Conservation (phyloP, 495 filamentous ascomycete genomes). For the Chaetomium fimeti region DNA sequence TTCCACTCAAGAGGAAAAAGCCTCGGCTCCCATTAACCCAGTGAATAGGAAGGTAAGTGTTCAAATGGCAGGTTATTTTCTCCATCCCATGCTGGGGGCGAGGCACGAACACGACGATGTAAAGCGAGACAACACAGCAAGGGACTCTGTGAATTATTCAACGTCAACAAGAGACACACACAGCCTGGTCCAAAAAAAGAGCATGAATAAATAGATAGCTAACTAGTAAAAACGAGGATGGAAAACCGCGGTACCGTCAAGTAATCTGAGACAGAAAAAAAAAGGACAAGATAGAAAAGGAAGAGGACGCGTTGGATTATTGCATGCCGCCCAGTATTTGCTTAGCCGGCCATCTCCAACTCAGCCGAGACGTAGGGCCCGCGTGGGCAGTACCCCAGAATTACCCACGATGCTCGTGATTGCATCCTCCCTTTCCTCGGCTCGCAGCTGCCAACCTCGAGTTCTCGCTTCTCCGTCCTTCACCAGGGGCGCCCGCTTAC, state of each 20-base stretch:
- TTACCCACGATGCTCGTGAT: neutral
- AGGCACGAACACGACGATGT: no score
- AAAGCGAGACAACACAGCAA: no score
- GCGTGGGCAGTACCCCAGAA: constrained; percentile 9
- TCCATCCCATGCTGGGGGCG: no score
- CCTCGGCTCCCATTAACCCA: no score
- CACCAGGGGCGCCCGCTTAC: neutral
- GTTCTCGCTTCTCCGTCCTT: constrained; percentile 4
- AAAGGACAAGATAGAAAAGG: constrained; percentile 21
- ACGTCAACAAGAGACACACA: neutral
- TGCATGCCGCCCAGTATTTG: constrained; percentile 2
- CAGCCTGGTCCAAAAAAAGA: constrained; percentile 23
- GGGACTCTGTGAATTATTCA: no score
- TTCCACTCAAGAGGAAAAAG: no score
- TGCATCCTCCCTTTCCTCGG: constrained; percentile 8
- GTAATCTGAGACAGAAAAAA: constrained; percentile 24
- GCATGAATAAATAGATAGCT: constrained; percentile 26
- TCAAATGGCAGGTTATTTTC: no score
- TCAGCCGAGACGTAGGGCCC: constrained; percentile 2
- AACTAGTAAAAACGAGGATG: constrained; percentile 23
- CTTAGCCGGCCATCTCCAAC: constrained; percentile 14
- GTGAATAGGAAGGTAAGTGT: no score
- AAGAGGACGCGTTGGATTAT: constrained; percentile 10
- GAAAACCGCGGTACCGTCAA: constrained; percentile 22
- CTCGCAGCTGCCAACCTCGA: constrained; percentile 15